Conservation (phyloP, 1,284 basidiomycete species). For the Apiotrichum laibachii region DNA sequence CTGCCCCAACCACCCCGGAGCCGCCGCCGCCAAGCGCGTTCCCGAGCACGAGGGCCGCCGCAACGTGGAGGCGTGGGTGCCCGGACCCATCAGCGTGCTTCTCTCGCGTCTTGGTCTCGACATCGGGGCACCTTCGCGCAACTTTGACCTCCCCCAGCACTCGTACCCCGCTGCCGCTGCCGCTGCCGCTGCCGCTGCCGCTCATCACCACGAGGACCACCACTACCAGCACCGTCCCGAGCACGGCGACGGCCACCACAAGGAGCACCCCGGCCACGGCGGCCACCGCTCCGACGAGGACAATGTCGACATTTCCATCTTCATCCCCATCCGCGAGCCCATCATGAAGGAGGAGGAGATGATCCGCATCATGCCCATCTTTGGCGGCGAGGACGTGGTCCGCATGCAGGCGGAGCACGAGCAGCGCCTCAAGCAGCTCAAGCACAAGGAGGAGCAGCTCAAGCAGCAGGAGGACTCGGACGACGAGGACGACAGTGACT, state of each 20-base stretch:
- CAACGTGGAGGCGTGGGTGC: constrained; percentile 1
- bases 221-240: background rate
- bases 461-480: constrained; percentile 1
- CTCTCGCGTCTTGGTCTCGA: constrained; percentile 9
- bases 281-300: background rate
- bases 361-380: constrained; percentile 9
- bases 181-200: too few species aligned
- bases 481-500: background rate
- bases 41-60: background rate
- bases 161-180: too few species aligned
- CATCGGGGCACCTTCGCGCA: background rate
- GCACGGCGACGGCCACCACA: background rate
- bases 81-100: constrained; percentile 1
- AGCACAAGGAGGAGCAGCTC: background rate
- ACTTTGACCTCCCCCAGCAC: background rate
- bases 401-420: constrained; percentile 1
- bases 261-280: background rate
- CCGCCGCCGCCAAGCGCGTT: background rate
- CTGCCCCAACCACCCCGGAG: background rate
- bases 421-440: background rate
- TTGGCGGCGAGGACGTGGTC: constrained; percentile 6
- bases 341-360: background rate
- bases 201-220: background rate
- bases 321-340: background rate
- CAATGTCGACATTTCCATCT: constrained; percentile 3